Percentiles rank a stretch among this genome's conserved stretches.
phyloP scores from a whole-genome alignment of 257 asterid species.

The Lycium barbarum region DNA sequence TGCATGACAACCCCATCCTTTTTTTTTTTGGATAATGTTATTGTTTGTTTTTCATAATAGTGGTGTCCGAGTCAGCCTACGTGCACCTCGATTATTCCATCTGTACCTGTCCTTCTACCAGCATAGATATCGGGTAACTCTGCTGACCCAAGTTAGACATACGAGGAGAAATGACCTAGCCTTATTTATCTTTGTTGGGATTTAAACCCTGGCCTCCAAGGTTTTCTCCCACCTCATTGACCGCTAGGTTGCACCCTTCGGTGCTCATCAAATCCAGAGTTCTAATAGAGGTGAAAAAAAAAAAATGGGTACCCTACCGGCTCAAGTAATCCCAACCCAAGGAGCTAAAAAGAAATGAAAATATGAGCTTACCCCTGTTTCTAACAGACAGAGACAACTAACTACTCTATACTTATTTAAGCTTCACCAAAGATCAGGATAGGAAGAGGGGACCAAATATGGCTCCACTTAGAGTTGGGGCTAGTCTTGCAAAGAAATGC shows the following conservation, averaged over 20 bases:
- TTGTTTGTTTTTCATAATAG: no score
- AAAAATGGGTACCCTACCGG: not conserved
- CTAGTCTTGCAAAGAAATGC: not conserved
- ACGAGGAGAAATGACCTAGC: no score
- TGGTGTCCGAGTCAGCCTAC: no score
- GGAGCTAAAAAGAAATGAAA: not conserved
- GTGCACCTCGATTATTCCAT: no score
- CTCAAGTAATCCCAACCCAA: not conserved
- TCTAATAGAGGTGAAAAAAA: not conserved
- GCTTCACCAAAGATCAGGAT: not conserved
- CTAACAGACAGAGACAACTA: not conserved
- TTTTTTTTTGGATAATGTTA: no score
- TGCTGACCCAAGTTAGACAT: no score
- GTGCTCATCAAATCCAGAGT: not conserved
- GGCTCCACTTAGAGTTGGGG: constrained; percentile 19
- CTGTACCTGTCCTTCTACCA: no score
- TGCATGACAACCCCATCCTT: not conserved
- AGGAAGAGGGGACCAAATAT: not conserved
- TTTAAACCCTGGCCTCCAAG: no score
- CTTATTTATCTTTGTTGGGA: no score
- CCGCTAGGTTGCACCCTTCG: no score
- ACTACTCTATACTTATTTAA: constrained; percentile 17
- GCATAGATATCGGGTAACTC: no score
- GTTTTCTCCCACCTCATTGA: no score
- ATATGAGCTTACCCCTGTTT: not conserved